These are phyloP conservation scores for Fusarium foetens DNA, from an alignment of 2,329 filamentous ascomycete species.

Conservation along the genomic window DNA sequence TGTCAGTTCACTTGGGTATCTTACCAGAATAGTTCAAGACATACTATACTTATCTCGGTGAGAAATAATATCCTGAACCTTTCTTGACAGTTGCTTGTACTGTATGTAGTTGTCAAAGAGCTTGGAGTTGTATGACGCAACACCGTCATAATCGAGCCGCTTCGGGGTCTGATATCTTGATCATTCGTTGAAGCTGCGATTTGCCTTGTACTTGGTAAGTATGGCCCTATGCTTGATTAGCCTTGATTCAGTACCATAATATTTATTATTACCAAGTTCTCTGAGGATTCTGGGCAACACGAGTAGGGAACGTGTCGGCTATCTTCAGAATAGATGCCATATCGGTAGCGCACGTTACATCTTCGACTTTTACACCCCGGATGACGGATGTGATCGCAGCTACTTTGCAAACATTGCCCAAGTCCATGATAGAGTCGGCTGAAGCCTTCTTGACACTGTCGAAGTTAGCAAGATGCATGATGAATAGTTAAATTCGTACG, in stretches of 20 bases:
- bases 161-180: not conserved
- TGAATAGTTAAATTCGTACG: not conserved
- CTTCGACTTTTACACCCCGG: not conserved
- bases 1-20: not conserved
- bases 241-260: rapidly evolving
- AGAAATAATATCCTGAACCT: not conserved
- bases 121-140: not conserved
- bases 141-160: not conserved
- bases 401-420: not conserved
- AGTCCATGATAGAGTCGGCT: not conserved
- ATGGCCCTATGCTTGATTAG: not conserved
- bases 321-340: not conserved
- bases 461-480: not conserved
- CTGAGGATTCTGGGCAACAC: not conserved
- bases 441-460: not conserved
- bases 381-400: not conserved
- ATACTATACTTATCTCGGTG: not conserved
- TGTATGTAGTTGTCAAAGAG: slow-evolving; percentile 25
- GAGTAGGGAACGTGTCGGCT: not conserved
- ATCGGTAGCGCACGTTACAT: not conserved
- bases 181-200: not conserved
- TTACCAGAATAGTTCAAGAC: not conserved
- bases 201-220: slow-evolving; percentile 18
- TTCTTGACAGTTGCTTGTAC: slow-evolving; percentile 4
- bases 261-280: not conserved